These are phyloP conservation scores for Aspergillus indologenus DNA, from an alignment of 495 filamentous ascomycete species.

Conservation along the genomic window DNA sequence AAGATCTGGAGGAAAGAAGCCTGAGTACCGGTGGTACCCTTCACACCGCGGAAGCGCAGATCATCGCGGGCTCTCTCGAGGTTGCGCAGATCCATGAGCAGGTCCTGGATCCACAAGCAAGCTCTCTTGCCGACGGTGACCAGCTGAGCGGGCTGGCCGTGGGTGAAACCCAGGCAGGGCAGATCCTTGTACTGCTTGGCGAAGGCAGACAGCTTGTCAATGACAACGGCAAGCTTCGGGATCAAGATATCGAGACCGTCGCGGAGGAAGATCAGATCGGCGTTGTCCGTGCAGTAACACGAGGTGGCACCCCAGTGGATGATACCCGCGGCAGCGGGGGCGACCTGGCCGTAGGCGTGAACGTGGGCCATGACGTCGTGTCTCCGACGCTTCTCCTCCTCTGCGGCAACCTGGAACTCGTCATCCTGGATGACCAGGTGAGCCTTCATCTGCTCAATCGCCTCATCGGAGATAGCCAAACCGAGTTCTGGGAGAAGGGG, in stretches of 20 bases:
- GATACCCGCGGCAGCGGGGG: constrained; percentile 80
- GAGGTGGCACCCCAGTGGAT: constrained; percentile 76
- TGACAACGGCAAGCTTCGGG: constrained; percentile 80
- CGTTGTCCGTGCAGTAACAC: constrained; percentile 78
- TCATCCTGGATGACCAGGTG: constrained; percentile 72
- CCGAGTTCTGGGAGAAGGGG: constrained; percentile 39
- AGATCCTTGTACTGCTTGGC: constrained; percentile 70
- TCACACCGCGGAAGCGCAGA: constrained; percentile 79
- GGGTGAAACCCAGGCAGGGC: constrained; percentile 73
- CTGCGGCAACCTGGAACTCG: constrained; percentile 71
- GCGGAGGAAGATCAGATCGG: constrained; percentile 80
- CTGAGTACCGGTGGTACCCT: constrained; percentile 76
- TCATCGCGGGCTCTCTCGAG: constrained; percentile 70
- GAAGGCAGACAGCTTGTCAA: constrained; percentile 75
- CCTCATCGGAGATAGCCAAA: constrained; percentile 63
- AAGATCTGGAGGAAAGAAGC: constrained; percentile 85
- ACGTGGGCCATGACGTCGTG: constrained; percentile 75
- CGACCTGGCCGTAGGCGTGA: constrained; percentile 66
- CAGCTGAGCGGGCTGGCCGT: constrained; percentile 74
- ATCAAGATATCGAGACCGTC: constrained; percentile 74
- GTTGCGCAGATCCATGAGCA: constrained; percentile 81
- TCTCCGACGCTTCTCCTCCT: constrained; percentile 75
- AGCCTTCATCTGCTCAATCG: constrained; percentile 69
- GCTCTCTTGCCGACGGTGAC: constrained; percentile 78
- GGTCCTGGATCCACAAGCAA: constrained; percentile 81